Evolutionary conservation across 768 basidiomycete species (phyloP).

Genomic region (Xanthoconium stramineum): DNA sequence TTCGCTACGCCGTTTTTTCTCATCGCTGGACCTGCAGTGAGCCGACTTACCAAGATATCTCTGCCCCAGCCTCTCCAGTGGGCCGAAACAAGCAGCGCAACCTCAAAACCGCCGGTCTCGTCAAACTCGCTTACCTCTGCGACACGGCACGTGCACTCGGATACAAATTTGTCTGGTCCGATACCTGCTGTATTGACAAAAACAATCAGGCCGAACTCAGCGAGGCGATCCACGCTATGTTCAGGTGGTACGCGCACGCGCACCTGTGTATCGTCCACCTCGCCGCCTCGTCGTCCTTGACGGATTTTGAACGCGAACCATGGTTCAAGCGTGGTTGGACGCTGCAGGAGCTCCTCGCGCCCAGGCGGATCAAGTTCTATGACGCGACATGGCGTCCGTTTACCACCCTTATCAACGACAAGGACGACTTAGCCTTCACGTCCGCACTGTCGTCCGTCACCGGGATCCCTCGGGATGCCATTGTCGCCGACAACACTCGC

Average conservation of each 20-base stretch:
- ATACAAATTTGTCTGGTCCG: slow-evolving; percentile 27
- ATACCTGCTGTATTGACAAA: slow-evolving; percentile 32
- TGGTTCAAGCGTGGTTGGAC: slow-evolving; percentile 30
- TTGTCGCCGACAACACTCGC: slow-evolving; percentile 20
- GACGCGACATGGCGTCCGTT: slow-evolving; percentile 20
- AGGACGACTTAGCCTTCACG: slow-evolving; percentile 6
- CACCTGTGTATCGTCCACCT: slow-evolving; percentile 30
- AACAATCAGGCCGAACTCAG: slow-evolving; percentile 23
- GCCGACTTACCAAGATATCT: slow-evolving; percentile 22
- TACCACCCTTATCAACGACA: slow-evolving; percentile 15
- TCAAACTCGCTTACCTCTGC: slow-evolving; percentile 22
- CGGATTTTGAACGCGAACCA: slow-evolving; percentile 17
- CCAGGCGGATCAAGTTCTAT: slow-evolving; percentile 26
- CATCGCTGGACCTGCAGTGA: slow-evolving; percentile 24
- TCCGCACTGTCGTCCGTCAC: slow-evolving; percentile 14
- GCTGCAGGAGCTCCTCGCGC: slow-evolving; percentile 28
- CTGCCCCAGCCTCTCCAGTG: not conserved
- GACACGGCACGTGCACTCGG: slow-evolving; percentile 17
- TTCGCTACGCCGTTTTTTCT: slow-evolving; percentile 25
- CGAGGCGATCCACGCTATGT: slow-evolving; percentile 33
- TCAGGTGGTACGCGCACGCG: slow-evolving; percentile 29
- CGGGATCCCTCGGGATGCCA: slow-evolving; percentile 12
- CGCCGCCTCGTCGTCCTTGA: slow-evolving; percentile 8
- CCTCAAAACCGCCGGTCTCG: slow-evolving; percentile 1
- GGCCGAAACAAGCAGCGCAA: slow-evolving; percentile 1